phyloP scores from a whole-genome alignment of 2,329 filamentous ascomycete species.

The Annulohypoxylon truncatum region DNA sequence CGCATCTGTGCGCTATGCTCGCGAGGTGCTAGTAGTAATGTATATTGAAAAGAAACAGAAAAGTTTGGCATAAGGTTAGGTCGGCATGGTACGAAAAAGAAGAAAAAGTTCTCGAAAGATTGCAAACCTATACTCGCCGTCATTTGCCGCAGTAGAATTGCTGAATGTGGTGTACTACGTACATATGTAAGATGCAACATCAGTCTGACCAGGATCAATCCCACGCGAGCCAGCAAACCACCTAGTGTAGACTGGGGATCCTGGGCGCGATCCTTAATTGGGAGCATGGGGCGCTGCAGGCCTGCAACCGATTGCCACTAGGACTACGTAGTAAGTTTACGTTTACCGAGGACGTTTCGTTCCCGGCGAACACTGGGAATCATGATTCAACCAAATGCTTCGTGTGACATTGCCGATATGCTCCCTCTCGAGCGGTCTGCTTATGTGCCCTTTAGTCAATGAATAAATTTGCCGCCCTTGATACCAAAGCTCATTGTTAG shows the following conservation, averaged over 20 bases:
- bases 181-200: slow-evolving; percentile 38
- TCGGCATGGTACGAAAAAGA: not conserved
- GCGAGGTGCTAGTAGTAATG: not conserved
- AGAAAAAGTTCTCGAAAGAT: not conserved
- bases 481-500: not conserved
- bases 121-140: slow-evolving; percentile 9
- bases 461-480: not conserved
- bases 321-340: not conserved
- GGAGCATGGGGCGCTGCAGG: slow-evolving; percentile 22
- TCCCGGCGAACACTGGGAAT: slow-evolving; percentile 17
- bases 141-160: slow-evolving; percentile 4
- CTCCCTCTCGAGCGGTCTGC: not conserved
- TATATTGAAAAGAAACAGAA: not conserved
- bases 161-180: slow-evolving; percentile 19
- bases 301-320: slow-evolving; percentile 26
- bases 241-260: slow-evolving; percentile 19
- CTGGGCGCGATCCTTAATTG: slow-evolving; percentile 37
- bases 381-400: slow-evolving; percentile 6
- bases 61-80: not conserved
- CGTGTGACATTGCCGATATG: not conserved
- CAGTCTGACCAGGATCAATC: slow-evolving; percentile 36
- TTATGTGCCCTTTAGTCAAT: not conserved
- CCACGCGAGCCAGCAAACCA: slow-evolving; percentile 35
- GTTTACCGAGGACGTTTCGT: slow-evolving; percentile 9
- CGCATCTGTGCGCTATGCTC: slow-evolving; percentile 2